Base-by-base conservation (phyloP, 352 stramenopile species). In the Pythium pyrilobum region DNA sequence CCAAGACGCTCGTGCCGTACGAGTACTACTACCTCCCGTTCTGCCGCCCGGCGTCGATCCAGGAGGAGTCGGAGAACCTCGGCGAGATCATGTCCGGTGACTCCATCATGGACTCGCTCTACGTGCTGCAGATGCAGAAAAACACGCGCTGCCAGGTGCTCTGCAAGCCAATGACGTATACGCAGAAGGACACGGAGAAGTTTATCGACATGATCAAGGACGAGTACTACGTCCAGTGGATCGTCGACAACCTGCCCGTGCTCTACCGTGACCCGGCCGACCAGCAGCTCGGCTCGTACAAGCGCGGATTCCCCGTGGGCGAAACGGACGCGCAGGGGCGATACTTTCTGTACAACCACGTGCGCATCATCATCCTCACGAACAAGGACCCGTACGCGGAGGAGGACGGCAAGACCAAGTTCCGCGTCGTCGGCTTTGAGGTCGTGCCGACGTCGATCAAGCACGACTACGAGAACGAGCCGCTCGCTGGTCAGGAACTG, bases 1-100 rank as follows among this genome's bases (percentile, higher is more conserved):
- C 91, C 38, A 98, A 98, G 70, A 99, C 96, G 42, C 91, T 99
- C 53, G 81, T 99, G 52, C 96, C 96, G 39, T 99, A 98, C 71
- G 96, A 99, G 71, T 99, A 98, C 71, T 99, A 99, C 76, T 95
- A 98, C 67, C 74, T 99, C 24, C 96, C 95, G 49, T 97, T 85
- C 63, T 99, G 89, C 74, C 77, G 81, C 58, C 81, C 83, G 18
- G 71, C 76, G 53, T 53, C 71, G 53, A 96, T 87, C 21, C 78
- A 92, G 37, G 83, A 93, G 64, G 73, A 94, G 59, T 74, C 85
- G 45, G 87, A 97, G 64, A 97, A 97, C 74, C 62, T 97, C 33
- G 91, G 91, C 48, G 87, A 96, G 72, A 96, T 96, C 66, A 92
- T 97, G 75, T 74, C 84, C 1, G 91, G 91, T 12, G 89, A 96